These are phyloP conservation scores for Pugionium cornutum DNA, from an alignment of 345 rosid genomes.

Conservation along the genomic window DNA sequence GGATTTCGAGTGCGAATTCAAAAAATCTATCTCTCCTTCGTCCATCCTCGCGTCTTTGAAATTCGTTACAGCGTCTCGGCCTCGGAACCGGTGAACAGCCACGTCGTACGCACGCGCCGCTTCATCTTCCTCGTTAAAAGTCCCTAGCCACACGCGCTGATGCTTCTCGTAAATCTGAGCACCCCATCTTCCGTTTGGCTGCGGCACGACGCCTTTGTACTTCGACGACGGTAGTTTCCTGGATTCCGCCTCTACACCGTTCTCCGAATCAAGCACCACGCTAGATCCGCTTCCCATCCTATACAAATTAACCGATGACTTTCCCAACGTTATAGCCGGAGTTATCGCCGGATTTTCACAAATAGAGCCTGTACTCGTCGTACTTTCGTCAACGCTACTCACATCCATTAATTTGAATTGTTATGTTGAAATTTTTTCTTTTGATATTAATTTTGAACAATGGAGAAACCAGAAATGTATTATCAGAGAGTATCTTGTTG, in stretches of 20 bases:
- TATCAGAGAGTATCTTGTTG: conserved; percentile 17
- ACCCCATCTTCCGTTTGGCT: conserved; percentile 99
- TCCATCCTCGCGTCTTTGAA: conserved; percentile 57
- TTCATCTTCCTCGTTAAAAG: conserved; percentile 83
- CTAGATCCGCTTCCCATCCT: conserved; percentile 64
- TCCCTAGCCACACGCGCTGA: conserved; percentile 96
- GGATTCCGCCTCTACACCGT: conserved; percentile 78
- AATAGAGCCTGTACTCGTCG: conserved; percentile 49
- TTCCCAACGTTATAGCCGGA: conserved; percentile 26
- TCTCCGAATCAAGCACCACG: conserved; percentile 62
- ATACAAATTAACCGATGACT: conserved; percentile 48
- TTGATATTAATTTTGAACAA: neutral
- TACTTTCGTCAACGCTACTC: conserved; percentile 62
- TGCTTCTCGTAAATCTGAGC: conserved; percentile 99
- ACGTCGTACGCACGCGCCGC: conserved; percentile 90
- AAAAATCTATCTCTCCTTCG: conserved; percentile 53
- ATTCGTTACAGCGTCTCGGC: conserved; percentile 83
- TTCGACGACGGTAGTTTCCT: conserved; percentile 84
- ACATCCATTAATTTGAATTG: conserved; percentile 44
- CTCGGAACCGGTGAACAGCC: conserved; percentile 83
- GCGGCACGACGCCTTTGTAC: conserved; percentile 96
- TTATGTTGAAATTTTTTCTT: neutral
- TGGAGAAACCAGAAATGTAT: conserved; percentile 11
- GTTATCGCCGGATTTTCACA: conserved; percentile 32
- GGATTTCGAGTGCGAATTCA: conserved; percentile 76